Conservation (phyloP, 2,329 filamentous ascomycete genomes). For the Emmonsiellopsis sp. region DNA sequence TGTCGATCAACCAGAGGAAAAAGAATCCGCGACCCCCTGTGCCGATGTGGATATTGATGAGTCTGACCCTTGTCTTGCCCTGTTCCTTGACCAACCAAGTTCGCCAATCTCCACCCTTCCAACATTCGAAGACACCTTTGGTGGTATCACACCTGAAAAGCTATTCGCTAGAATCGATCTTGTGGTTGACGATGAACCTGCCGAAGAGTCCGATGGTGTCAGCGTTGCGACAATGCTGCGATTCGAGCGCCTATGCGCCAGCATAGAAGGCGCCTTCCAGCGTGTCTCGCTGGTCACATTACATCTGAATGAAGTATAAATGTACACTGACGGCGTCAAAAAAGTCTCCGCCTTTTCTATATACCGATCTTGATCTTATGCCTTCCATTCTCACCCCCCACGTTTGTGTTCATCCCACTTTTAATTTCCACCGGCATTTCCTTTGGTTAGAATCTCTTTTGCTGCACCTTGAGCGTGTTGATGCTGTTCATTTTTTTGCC, state of each 20-base stretch:
- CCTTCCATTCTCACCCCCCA: no score
- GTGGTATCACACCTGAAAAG: slow-evolving; percentile 56
- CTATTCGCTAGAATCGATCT: slow-evolving; percentile 54
- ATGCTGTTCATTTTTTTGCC: no score
- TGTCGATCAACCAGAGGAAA: slow-evolving; percentile 12
- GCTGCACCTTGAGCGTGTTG: no score
- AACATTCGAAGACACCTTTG: slow-evolving; percentile 28
- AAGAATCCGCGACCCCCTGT: slow-evolving; percentile 17
- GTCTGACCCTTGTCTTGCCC: slow-evolving; percentile 36
- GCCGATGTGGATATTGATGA: slow-evolving; percentile 48
- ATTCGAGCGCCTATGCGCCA: slow-evolving; percentile 30
- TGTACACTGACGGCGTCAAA: neutral
- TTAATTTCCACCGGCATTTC: no score
- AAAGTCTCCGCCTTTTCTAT: neutral
- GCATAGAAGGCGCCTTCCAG: slow-evolving; percentile 34
- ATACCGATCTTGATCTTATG: no score
- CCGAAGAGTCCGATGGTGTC: slow-evolving; percentile 12
- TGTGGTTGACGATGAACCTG: slow-evolving; percentile 40
- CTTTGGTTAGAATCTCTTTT: no score
- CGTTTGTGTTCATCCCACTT: no score
- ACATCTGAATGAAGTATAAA: slow-evolving; percentile 19
- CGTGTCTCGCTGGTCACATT: slow-evolving; percentile 32
- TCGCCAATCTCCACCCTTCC: slow-evolving; percentile 32
- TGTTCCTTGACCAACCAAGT: slow-evolving; percentile 44
- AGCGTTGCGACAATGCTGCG: slow-evolving; percentile 20